These are phyloP conservation scores for Lophiostoma macrostomum DNA, from an alignment of 495 filamentous ascomycete species.

Conservation along the genomic window DNA sequence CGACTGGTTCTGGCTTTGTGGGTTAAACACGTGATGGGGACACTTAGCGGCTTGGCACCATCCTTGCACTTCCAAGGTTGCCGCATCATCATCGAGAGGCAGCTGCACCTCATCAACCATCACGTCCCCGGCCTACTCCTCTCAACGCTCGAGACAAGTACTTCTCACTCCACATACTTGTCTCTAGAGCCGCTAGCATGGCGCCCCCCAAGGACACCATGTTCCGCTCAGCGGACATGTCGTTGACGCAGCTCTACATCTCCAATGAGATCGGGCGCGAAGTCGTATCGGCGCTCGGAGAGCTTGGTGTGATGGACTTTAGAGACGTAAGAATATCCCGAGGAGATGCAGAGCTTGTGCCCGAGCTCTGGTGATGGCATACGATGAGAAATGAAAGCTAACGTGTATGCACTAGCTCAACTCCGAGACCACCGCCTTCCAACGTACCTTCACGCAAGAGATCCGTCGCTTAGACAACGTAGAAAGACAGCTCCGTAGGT, in stretches of 20 bases:
- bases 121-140: neutral
- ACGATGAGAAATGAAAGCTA: conserved; percentile 21
- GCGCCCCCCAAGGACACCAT: conserved; percentile 72
- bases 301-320: conserved; percentile 93
- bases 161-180: neutral
- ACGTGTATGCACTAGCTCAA: conserved; percentile 60
- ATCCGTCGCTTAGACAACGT: conserved; percentile 97
- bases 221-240: conserved; percentile 99
- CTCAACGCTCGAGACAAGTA: conserved; percentile 8
- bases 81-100: conserved; percentile 17
- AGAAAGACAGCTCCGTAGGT: conserved; percentile 90
- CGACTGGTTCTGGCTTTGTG: no score
- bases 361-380: conserved; percentile 10
- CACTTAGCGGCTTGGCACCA: conserved; percentile 3
- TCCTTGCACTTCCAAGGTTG: neutral
- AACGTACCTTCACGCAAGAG: conserved; percentile 95
- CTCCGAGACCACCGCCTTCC: conserved; percentile 85
- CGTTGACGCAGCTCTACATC: conserved; percentile 98
- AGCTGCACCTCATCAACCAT: conserved; percentile 16
- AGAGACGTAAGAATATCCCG: conserved; percentile 70
- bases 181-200: conserved; percentile 44
- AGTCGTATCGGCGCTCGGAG: conserved; percentile 92
- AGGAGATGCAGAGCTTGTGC: neutral
- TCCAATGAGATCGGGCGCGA: conserved; percentile 97
- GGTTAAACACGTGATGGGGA: conserved; percentile 1